Base-by-base conservation (phyloP, 306 rosid genomes). In the Leucaena leucocephala region DNA sequence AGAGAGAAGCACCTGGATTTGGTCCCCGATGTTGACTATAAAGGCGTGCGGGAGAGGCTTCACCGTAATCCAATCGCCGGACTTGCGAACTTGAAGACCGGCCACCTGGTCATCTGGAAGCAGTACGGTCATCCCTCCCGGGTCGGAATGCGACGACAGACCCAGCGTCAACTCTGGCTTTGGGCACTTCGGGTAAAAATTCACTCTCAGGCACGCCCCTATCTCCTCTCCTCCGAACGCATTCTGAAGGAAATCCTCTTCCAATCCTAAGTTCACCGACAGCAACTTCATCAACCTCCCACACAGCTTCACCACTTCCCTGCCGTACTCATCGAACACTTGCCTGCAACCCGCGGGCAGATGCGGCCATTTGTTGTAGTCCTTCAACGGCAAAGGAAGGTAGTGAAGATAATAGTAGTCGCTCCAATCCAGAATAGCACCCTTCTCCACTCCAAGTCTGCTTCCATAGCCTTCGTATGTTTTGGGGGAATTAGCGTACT, bases 381-480 rank as follows among this genome's bases (percentile, higher is more conserved):
- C 94, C 84, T 90, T 92, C 79, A 92, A 77, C 0, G 43, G 58
- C 34, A 80, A 55, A 2, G 97, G 97, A 71, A 89, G 94, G 49
- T 74, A 89, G 72, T 92, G 97, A 66, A 92, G 96, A 65, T 16
- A 92, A 50, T 89, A 92, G 58, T 92, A 92, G 72, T 92, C 97
- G 74, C 96, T 89, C 97, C 96, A 92, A 75, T 92, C 97, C 57
- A 92, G 93, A 85, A 90, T 82, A 59, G 96, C 97, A 27, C 91
- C 97, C 70, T 85, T 90, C 48, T 90, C 79, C 22, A 92, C 55
- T 3, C 97, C 97, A 35, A 92, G 88, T 5, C 97, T 88, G 58
- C 97, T 92, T 1, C 97, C 97, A 75, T 92, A 92, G 0, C 97
- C 97, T 79, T 92, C 97, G 46, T 92, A 92, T 10, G 97, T 92